phyloP scores from a whole-genome alignment of 2,329 filamentous ascomycete species.

The Thermoascus crustaceus region DNA sequence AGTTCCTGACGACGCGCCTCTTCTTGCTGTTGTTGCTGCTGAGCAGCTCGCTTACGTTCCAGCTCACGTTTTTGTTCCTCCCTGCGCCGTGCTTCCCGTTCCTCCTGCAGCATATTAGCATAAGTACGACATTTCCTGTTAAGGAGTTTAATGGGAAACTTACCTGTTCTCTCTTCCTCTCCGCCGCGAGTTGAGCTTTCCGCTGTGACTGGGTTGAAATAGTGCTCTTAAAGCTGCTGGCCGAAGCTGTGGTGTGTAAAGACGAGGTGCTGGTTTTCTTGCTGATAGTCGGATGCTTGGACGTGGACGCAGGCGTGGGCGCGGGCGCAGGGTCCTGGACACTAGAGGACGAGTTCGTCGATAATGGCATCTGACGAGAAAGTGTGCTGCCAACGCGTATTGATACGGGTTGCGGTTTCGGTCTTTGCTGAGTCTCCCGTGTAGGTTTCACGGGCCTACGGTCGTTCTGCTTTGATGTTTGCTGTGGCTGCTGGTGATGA shows the following conservation, averaged over 20 bases:
- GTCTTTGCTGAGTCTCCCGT: conserved; percentile 35
- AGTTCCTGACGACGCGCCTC: conserved; percentile 54
- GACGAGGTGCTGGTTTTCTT: conserved; percentile 62
- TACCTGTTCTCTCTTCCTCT: conserved; percentile 69
- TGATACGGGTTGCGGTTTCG: conserved; percentile 40
- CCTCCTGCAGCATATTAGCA: conserved; percentile 45
- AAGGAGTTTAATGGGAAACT: conserved; percentile 9
- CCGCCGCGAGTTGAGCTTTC: conserved; percentile 65
- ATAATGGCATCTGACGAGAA: conserved; percentile 36
- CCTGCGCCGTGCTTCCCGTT: conserved; percentile 68
- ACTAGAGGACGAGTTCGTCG: conserved; percentile 47
- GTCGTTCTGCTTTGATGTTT: conserved; percentile 26
- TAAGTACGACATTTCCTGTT: too few relatives aligned
- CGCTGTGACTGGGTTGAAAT: conserved; percentile 54
- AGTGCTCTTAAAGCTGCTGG: conserved; percentile 56
- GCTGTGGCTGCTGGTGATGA: conserved; percentile 14
- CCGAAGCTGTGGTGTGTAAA: conserved; percentile 47
- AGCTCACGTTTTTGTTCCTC: conserved; percentile 73
- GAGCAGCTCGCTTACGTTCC: conserved; percentile 64
- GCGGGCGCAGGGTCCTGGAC: conserved; percentile 48
- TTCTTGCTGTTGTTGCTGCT: conserved; percentile 39
- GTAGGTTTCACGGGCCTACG: conserved; percentile 37
- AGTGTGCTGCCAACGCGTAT: conserved; percentile 42
- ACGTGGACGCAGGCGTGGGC: conserved; percentile 38
- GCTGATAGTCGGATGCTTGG: conserved; percentile 40